Percentiles rank a stretch among this genome's conserved stretches.
These are phyloP conservation scores for Alternaria consortialis DNA, from an alignment of 2,329 filamentous ascomycete genomes.

Conservation along the genomic window DNA sequence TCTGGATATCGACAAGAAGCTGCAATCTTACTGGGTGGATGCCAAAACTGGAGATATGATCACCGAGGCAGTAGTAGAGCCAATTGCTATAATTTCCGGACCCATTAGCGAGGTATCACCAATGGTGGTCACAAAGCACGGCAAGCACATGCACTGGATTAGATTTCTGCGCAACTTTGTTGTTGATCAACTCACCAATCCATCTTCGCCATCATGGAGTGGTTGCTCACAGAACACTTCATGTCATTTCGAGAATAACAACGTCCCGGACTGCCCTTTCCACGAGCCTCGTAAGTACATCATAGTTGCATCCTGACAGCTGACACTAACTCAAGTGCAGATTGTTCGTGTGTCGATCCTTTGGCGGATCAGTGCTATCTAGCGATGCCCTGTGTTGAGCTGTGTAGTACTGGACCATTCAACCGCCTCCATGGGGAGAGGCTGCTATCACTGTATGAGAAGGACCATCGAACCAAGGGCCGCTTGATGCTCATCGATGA, in stretches of 20 bases:
- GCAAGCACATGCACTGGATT: constrained; percentile 33
- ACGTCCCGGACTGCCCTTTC: constrained; percentile 33
- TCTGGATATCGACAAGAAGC: background rate
- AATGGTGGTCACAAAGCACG: constrained; percentile 10
- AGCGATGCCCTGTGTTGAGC: constrained; percentile 22
- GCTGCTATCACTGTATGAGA: constrained; percentile 27
- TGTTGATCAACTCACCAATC: constrained; percentile 28
- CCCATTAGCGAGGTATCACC: background rate
- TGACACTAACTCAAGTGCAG: background rate
- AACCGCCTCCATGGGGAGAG: constrained; percentile 32
- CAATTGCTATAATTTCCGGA: background rate
- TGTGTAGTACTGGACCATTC: constrained; percentile 28
- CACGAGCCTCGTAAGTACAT: constrained; percentile 29
- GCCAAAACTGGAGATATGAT: background rate
- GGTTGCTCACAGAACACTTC: constrained; percentile 15
- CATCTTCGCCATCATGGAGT: constrained; percentile 6
- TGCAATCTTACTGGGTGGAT: background rate
- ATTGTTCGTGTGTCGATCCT: constrained; percentile 31
- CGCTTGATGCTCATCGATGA: constrained; percentile 38
- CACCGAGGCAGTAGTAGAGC: background rate
- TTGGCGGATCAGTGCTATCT: constrained; percentile 30
- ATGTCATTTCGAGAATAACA: constrained; percentile 26
- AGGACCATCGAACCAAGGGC: constrained; percentile 23
- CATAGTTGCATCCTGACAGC: background rate
- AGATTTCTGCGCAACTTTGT: constrained; percentile 21